phyloP scores from a whole-genome alignment of 23 red algal genomes.

The Gracilaria caudata region DNA sequence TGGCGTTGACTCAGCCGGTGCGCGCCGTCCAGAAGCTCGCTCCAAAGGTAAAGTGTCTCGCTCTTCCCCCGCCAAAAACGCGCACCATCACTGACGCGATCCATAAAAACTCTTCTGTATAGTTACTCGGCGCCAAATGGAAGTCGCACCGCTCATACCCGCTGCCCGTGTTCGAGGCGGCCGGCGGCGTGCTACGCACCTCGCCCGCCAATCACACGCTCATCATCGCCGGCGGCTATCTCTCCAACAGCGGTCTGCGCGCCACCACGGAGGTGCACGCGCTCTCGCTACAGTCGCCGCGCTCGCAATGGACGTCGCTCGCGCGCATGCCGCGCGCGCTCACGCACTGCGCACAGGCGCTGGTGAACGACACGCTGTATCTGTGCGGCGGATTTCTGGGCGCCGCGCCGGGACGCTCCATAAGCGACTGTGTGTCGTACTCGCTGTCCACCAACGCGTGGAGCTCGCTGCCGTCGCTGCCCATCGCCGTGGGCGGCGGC shows the following conservation, averaged over 20 bases:
- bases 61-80: no score
- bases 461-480: conserved; percentile 6
- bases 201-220: background rate
- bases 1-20: no score
- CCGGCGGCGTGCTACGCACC: conserved; percentile 24
- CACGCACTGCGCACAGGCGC: conserved; percentile 35
- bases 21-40: no score
- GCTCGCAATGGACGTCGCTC: background rate
- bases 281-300: background rate
- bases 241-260: conserved; percentile 4
- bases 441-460: background rate
- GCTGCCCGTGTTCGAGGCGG: conserved; percentile 37
- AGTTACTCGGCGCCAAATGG: background rate
- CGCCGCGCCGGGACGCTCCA: conserved; percentile 6
- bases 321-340: conserved; percentile 12
- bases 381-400: conserved; percentile 45
- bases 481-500: conserved; percentile 16
- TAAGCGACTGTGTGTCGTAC: conserved; percentile 7
- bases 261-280: conserved; percentile 13
- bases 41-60: no score
- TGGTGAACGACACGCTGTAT: background rate
- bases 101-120: no score
- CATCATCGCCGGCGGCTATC: conserved; percentile 32
- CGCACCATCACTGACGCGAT: no score
- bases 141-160: conserved; percentile 8